Evolutionary conservation across 768 basidiomycete genomes (phyloP).

Genomic region (Neoboletus subvelutipes): DNA sequence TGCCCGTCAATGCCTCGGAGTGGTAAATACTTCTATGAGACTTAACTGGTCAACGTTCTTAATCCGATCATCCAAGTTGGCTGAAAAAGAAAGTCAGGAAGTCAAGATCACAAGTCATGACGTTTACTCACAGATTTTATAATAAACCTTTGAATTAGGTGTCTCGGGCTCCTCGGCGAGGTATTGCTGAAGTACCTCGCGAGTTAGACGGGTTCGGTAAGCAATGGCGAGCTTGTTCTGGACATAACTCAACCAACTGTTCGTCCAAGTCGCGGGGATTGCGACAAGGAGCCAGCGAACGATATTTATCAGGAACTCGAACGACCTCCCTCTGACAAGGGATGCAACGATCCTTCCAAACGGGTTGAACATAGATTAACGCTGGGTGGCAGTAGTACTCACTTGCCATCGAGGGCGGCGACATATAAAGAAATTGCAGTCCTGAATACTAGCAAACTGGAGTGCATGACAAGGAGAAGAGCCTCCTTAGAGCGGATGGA

Average conservation of each 20-base stretch:
- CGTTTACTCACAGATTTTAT: conserved; percentile 74
- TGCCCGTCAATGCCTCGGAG: conserved; percentile 11
- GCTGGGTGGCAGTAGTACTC: conserved; percentile 26
- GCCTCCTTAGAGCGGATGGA: conserved; percentile 84
- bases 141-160: conserved; percentile 81
- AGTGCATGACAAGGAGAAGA: conserved; percentile 82
- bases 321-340: conserved; percentile 81
- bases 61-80: conserved; percentile 92
- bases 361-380: background rate
- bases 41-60: conserved; percentile 91
- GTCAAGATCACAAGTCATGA: background rate
- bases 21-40: background rate
- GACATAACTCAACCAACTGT: conserved; percentile 89
- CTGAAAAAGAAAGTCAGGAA: conserved; percentile 38
- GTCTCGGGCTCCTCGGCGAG: conserved; percentile 69
- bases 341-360: conserved; percentile 83
- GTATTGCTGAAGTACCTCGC: conserved; percentile 80
- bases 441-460: conserved; percentile 81
- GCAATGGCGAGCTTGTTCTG: conserved; percentile 92
- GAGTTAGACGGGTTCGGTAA: conserved; percentile 83
- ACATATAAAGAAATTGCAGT: conserved; percentile 94
- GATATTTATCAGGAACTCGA: conserved; percentile 81
- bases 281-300: conserved; percentile 89
- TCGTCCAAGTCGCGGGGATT: conserved; percentile 90
- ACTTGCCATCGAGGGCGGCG: conserved; percentile 91